Conservation (phyloP, 257 asterid genomes). For the Nicotiana sylvestris region DNA sequence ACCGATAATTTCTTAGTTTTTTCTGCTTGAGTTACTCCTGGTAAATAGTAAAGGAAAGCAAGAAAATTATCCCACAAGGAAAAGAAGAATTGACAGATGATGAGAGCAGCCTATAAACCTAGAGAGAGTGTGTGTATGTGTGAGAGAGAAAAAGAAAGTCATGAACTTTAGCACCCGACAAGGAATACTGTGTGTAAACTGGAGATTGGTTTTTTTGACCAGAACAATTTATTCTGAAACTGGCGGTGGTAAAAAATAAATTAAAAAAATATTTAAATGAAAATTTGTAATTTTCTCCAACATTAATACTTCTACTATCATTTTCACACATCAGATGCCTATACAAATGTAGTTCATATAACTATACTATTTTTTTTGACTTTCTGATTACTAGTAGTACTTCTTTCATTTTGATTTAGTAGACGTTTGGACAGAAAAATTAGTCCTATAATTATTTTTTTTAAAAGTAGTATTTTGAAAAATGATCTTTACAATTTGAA, state of each 20-base stretch:
- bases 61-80: background rate
- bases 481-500: too few species aligned
- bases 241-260: background rate
- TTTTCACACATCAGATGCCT: background rate
- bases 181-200: constrained; percentile 34
- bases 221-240: background rate
- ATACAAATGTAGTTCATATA: background rate
- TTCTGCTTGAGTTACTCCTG: background rate
- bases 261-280: background rate
- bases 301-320: background rate
- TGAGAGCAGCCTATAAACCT: constrained; percentile 22
- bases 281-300: background rate
- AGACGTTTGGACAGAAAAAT: too few species aligned
- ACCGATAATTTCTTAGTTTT: too few species aligned
- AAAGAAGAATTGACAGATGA: constrained; percentile 23
- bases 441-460: too few species aligned
- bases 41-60: background rate
- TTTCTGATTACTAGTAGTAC: background rate
- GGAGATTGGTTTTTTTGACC: constrained; percentile 36
- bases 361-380: background rate
- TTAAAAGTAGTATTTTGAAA: too few species aligned
- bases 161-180: constrained; percentile 48
- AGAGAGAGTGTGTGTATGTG: constrained; percentile 15
- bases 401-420: too few species aligned
- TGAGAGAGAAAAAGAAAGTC: constrained; percentile 11